Evolutionary conservation across 2,329 filamentous ascomycete genomes (phyloP), one percentile per base, ranked within the genome.

Genomic region (Tympanopsis confertula): DNA sequence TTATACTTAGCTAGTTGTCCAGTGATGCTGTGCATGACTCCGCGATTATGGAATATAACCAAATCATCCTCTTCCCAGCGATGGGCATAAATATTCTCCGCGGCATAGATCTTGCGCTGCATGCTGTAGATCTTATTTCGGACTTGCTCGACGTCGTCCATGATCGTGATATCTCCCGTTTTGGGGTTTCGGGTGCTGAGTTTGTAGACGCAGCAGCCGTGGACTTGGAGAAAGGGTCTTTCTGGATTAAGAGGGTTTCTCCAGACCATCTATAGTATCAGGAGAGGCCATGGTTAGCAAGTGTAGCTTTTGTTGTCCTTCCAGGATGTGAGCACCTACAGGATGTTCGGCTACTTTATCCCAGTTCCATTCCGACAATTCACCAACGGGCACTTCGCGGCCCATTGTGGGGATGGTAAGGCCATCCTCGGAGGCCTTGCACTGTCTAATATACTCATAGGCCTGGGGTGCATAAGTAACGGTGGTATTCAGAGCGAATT

Each of bases 1-100:
- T 14, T 17, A 17, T 7, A 7, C 5, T 38, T 30, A 13, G 22
- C 40, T 19, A 52, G 33, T 32, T 54, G 45, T 0, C 54, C 53
- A 5, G 52, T 52, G 35, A 56, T 55, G 26, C 44, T 50, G 38
- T 57, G 54, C 49, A 49, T 46, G 5, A 55, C 53, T 1, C 53
- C 53, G 22, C 50, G 43, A 39, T 57, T 57, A 40, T 55, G 51
- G 38, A 53, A 53, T 17, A 55, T 49, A 1, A 55, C 51, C 5
- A 55, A 36, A 38, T 53, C 51, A 12, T 52, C 53, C 22, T 52
- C 48, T 10, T 45, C 40, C 46, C 48, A 57, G 1, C 41, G 39
- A 42, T 54, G 50, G 1, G 53, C 49, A 40, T 56, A 57, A 2
- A 57, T 48, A 37, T 54, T 47, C 33, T 55, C 47, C 5, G 53